These are phyloP conservation scores for Neurospora sp. DNA, from an alignment of 495 filamentous ascomycete species.

Conservation along the genomic window DNA sequence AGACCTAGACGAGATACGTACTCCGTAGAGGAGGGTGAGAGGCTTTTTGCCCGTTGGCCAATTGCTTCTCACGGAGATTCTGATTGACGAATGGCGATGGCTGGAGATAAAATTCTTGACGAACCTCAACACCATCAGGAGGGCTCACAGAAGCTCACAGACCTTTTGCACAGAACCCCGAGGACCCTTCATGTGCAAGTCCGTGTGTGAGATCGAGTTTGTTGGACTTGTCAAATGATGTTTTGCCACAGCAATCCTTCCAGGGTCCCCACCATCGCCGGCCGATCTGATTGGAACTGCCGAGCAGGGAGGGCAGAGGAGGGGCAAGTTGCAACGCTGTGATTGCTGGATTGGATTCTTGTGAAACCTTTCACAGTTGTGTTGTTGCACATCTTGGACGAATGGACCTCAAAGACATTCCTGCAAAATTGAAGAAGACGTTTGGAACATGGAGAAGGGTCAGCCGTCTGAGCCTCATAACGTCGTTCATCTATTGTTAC, in stretches of 20 bases:
- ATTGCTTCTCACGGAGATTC: not conserved
- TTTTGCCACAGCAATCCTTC: not conserved
- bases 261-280: not conserved
- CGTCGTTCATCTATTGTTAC: not conserved
- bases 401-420: not conserved
- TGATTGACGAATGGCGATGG: not conserved
- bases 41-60: not conserved
- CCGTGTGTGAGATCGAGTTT: not conserved
- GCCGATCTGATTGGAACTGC: not conserved
- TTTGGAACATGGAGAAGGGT: not conserved
- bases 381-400: not conserved
- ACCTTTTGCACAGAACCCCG: not conserved
- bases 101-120: not conserved
- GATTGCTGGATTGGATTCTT: not conserved
- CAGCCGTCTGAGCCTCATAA: not conserved
- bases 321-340: not conserved
- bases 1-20: not conserved
- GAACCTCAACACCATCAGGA: not conserved
- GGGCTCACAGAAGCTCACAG: not conserved
- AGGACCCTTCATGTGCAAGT: not conserved
- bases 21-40: not conserved
- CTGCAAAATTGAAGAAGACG: not conserved
- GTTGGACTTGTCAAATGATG: not conserved
- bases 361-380: not conserved
- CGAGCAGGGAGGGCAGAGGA: not conserved